Evolutionary conservation across 2,329 filamentous ascomycete genomes (phyloP).

Genomic region (Pezicula neosporulosa): DNA sequence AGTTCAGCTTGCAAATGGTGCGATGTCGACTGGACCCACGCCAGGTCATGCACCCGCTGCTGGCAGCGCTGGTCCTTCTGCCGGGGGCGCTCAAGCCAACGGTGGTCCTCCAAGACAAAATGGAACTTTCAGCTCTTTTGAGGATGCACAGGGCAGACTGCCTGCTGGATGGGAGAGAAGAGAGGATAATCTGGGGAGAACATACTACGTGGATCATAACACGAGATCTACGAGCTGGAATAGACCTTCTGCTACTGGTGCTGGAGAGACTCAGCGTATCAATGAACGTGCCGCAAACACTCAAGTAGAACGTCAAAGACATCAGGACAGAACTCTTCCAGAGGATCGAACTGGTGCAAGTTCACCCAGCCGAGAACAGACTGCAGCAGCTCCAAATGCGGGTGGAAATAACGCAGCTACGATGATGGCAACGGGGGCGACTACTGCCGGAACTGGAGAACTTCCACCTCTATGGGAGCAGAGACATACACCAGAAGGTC

Average conservation of each 20-base stretch:
- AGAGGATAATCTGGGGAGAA: conserved; percentile 90
- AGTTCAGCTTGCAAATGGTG: conserved; percentile 26
- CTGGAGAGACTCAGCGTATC: conserved; percentile 66
- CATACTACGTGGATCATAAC: conserved; percentile 98
- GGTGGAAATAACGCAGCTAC: conserved; percentile 55
- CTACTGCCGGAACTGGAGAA: conserved; percentile 90
- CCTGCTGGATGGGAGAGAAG: conserved; percentile 94
- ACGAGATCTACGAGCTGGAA: conserved; percentile 96
- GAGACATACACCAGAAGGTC: conserved; percentile 88
- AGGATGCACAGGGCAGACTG: conserved; percentile 90
- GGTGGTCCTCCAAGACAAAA: conserved; percentile 17
- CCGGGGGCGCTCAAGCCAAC: conserved; percentile 17
- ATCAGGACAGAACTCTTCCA: conserved; percentile 92
- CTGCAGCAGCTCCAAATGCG: conserved; percentile 42
- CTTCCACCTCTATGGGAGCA: conserved; percentile 96
- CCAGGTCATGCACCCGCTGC: conserved; percentile 29
- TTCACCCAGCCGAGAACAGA: conserved; percentile 72
- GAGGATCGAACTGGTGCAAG: conserved; percentile 93
- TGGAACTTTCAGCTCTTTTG: conserved; percentile 80
- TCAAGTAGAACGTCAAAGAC: conserved; percentile 85
- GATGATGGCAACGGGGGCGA: conserved; percentile 94
- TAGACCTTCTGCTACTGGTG: conserved; percentile 76
- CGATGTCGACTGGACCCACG: conserved; percentile 23
- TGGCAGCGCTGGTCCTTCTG: conserved; percentile 23
- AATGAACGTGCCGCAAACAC: conserved; percentile 85